Percentiles rank a stretch among this genome's conserved stretches.
phyloP scores from a whole-genome alignment of 2,329 filamentous ascomycete genomes.

The Dactylonectria estremocensis region DNA sequence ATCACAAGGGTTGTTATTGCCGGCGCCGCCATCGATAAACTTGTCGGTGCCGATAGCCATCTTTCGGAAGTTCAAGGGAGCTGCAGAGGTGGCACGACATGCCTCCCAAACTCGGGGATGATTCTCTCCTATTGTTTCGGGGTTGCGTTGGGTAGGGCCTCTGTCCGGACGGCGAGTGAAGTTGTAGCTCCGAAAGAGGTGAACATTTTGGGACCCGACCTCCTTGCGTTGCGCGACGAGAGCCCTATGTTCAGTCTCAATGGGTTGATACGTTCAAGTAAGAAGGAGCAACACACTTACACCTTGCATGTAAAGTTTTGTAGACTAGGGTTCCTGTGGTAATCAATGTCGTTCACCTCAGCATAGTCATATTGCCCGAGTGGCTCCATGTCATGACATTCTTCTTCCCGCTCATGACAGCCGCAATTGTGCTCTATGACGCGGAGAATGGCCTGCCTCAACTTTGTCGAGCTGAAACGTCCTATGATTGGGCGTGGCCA shows the following conservation, averaged over 20 bases:
- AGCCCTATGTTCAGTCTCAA: neutral
- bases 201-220: neutral
- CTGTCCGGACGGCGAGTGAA: neutral
- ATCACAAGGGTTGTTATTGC: slow-evolving; percentile 4
- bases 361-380: slow-evolving; percentile 10
- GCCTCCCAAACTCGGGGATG: neutral
- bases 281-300: neutral
- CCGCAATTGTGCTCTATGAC: slow-evolving; percentile 1
- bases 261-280: neutral
- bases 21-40: slow-evolving; percentile 4
- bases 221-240: neutral
- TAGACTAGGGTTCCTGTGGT: neutral
- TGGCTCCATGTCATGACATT: neutral
- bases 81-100: neutral
- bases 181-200: slow-evolving; percentile 12
- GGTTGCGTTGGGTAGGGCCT: neutral
- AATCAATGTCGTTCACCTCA: neutral
- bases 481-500: neutral
- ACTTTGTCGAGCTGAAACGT: neutral
- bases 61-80: slow-evolving; percentile 2
- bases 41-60: neutral
- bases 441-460: neutral
- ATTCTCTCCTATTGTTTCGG: neutral
- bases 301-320: slow-evolving; percentile 8
- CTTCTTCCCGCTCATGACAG: neutral